Evolutionary conservation across 768 basidiomycete genomes (phyloP), one percentile per base, ranked within the genome.

Genomic region (Pleurotus tuber-regium): DNA sequence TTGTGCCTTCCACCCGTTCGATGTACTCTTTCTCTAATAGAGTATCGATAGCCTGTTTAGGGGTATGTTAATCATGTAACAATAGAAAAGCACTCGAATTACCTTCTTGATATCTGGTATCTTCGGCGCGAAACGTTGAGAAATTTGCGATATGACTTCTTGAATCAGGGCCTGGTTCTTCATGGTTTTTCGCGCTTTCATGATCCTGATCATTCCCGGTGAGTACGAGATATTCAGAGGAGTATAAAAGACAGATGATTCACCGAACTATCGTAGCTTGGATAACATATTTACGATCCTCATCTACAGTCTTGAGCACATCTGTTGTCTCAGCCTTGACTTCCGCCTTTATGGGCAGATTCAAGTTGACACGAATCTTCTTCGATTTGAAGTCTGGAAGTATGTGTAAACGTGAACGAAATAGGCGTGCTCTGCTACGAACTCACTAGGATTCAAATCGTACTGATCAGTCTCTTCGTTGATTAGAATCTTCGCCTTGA

Each of bases 101-200:
- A 88, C 91, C 84, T 96, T 95, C 71, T 98, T 98, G 72, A 98
- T 94, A 64, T 97, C 94, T 2, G 92, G 86, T 47, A 98, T 90
- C 75, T 92, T 94, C 19, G 96, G 95, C 6, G 88, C 81, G 68
- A 95, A 95, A 46, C 92, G 81, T 59, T 87, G 81, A 6, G 89
- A 85, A 58, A 95, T 89, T 67, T 93, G 90, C 9, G 88, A 86
- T 57, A 92, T 90, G 54, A 94, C 91, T 63, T 96, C 93, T 62
- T 87, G 86, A 57, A 95, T 92, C 59, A 95, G 68, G 0, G 84
- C 77, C 62, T 95, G 91, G 70, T 94, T 92, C 79, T 94, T 95
- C 86, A 95, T 88, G 56, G 87, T 89, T 80, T 93, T 93, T 28
- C 92, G 83, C 23, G 92, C 91, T 70, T 95, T 95, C 93, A 95